Evolutionary conservation across 2,329 filamentous ascomycete species (phyloP), one percentile per base, ranked within the genome.

Genomic region (Pseudogymnoascus sp.): DNA sequence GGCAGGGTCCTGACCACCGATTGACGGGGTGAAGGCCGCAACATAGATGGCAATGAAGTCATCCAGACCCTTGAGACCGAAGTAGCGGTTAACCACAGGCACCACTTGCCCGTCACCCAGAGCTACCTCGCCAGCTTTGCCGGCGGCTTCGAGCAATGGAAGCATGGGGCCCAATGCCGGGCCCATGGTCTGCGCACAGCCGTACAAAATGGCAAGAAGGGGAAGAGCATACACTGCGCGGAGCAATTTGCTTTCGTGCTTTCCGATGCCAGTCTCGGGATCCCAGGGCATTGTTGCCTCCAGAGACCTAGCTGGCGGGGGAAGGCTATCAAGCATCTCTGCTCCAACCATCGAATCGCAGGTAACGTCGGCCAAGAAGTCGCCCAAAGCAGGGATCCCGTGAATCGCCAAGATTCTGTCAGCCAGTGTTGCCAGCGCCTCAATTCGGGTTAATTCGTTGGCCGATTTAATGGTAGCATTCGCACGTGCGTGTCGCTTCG

Each of bases 271-370:
- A 30, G 66, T 61, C 18, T 67, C 63, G 7, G 66, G 67, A 35
- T 72, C 70, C 65, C 67, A 71, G 1, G 69, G 65, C 67, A 71
- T 70, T 1, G 64, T 69, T 8, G 67, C 70, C 14, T 35, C 39
- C 6, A 66, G 38, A 8, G 63, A 61, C 20, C 65, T 60, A 22
- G 65, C 60, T 22, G 72, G 72, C 2, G 62, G 58, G n/a, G 70
- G 69, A 0, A 74, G 64, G 47, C 62, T 69, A 11, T 73, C 68
- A 2, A 74, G 58, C 18, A 61, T 64, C 16, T 69, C 67, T 4
- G 71, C 64, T 34, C 64, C 67, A 25, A 66, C 60, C 12, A 65
- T 63, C 11, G 63, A 30, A 25, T 67, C 64, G 37, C 62, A 65
- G 43, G 60, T 64, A 18, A 64, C 12, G 37, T 68, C 64, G 16